phyloP scores from a whole-genome alignment of 495 filamentous ascomycete genomes.

The Penicillium salamii region DNA sequence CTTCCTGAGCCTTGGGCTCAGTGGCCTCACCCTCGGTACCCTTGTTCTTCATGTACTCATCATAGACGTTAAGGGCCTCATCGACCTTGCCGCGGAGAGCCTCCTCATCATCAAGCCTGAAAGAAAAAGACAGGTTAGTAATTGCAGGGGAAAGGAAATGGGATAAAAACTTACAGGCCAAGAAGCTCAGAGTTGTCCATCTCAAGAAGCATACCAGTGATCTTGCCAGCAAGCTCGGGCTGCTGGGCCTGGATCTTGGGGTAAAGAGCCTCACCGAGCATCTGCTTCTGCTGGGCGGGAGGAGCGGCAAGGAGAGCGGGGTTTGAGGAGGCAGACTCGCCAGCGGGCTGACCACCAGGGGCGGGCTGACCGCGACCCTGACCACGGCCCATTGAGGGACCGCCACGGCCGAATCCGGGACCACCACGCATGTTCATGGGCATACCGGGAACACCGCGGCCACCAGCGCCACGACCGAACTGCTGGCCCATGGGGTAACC shows the following conservation, averaged over 20 bases:
- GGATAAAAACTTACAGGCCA: constrained; percentile 74
- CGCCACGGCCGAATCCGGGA: constrained; percentile 56
- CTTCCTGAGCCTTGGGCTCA: constrained; percentile 45
- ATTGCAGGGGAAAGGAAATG: background rate
- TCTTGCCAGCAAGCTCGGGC: constrained; percentile 95
- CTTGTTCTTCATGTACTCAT: constrained; percentile 92
- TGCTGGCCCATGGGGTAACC: constrained; percentile 54
- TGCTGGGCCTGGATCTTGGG: constrained; percentile 94
- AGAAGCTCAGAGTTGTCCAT: constrained; percentile 96
- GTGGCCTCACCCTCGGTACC: constrained; percentile 37
- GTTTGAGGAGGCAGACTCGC: constrained; percentile 26
- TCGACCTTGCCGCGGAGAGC: constrained; percentile 93
- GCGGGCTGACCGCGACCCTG: constrained; percentile 42
- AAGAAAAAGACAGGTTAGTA: constrained; percentile 19
- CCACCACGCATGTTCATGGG: constrained; percentile 72
- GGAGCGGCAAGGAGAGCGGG: constrained; percentile 53
- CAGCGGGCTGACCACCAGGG: constrained; percentile 28
- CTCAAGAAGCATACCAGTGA: constrained; percentile 98
- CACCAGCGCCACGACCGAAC: constrained; percentile 67
- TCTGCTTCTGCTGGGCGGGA: constrained; percentile 86
- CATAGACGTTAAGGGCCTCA: constrained; percentile 93
- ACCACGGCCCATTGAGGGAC: constrained; percentile 53
- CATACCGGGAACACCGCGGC: constrained; percentile 72
- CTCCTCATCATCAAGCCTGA: constrained; percentile 82
- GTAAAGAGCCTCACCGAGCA: constrained; percentile 95